Percentiles rank a stretch among this genome's conserved stretches.
phyloP scores from a whole-genome alignment of 192 early-diverging fungal genomes.

The Coemansia sp. region DNA sequence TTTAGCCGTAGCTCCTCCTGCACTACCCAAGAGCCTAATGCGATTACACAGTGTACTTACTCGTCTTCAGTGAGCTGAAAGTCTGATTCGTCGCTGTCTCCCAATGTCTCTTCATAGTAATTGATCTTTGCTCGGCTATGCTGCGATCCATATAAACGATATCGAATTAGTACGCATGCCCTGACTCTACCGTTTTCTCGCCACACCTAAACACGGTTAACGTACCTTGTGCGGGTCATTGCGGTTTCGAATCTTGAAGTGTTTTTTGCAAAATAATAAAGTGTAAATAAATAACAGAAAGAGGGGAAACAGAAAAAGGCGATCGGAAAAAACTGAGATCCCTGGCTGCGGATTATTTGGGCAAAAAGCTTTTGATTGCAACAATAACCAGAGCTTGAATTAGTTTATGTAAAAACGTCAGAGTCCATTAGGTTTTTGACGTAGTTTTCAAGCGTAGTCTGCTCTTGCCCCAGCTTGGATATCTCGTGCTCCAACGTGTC shows the following conservation, averaged over 20 bases:
- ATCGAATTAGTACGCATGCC: too few species aligned
- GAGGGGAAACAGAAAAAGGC: conserved; percentile 10
- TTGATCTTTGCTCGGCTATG: conserved; percentile 29
- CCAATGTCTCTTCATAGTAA: conserved; percentile 27
- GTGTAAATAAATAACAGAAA: conserved; percentile 11
- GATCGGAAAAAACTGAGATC: background rate
- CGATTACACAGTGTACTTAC: conserved; percentile 14
- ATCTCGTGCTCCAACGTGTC: conserved; percentile 31
- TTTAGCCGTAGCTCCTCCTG: too few species aligned
- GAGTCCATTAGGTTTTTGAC: conserved; percentile 53
- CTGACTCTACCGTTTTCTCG: too few species aligned
- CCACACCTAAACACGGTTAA: too few species aligned
- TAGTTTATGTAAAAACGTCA: conserved; percentile 32
- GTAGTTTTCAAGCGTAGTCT: conserved; percentile 44
- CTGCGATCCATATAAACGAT: too few species aligned
- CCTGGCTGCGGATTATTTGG: conserved; percentile 4
- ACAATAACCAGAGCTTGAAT: too few species aligned
- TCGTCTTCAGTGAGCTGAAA: conserved; percentile 34
- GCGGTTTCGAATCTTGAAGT: too few species aligned
- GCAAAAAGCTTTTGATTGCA: background rate
- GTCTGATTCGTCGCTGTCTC: conserved; percentile 30
- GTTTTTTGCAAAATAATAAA: background rate
- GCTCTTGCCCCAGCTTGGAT: conserved; percentile 33
- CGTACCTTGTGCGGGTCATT: conserved; percentile 42
- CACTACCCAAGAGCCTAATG: too few species aligned